Base-by-base conservation (phyloP, 768 basidiomycete genomes). In the Lactarius hengduanensis region DNA sequence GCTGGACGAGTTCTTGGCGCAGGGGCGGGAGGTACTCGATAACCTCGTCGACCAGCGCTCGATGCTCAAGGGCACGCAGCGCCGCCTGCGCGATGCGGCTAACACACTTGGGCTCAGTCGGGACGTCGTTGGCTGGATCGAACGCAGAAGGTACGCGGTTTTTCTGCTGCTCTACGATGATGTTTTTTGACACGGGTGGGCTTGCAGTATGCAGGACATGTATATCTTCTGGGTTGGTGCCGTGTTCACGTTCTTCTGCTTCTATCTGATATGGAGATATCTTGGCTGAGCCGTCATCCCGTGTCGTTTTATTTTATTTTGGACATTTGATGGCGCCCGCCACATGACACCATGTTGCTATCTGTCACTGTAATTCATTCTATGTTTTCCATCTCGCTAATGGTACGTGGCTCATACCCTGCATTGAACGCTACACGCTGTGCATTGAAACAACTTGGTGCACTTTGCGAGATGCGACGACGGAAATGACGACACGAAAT, bases 71-170 rank as follows among this genome's bases (percentile, higher is more conserved):
- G 96, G 94, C n/a, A 98, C 97, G 0, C 90, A 93, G 74, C 83
- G 87, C 71, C 83, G 92, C 62, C 77, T 99, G 59, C 77, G 97
- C 64, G 90, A 92, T 74, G 90, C 94, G 53, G 97, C 96, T 57
- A 98, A 97, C 76, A 97, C 94, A 30, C 78, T 99, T 65, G 97
- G 97, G 0, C 78, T 98, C 74, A 95, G 95, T 76, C 83, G 95
- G 67, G 85, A 96, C 74, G 96, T 96, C 40, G 98, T 99, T 76
- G 89, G 92, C 8, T 99, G 96, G 94, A 96, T 99, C 70, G 97
- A 99, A 74, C 84, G 88, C 69, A 82, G 97, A 76, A 97, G 93
- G 95, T 94, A 68, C 65, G 86, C 13, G 47, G 3, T 53, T 34
- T 20, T 53, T 61, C 43, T 55, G 1, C n/a, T 34, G 32, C 26